Evolutionary conservation across 192 early-diverging fungal species (phyloP).

Genomic region (Backusella psychrophila): DNA sequence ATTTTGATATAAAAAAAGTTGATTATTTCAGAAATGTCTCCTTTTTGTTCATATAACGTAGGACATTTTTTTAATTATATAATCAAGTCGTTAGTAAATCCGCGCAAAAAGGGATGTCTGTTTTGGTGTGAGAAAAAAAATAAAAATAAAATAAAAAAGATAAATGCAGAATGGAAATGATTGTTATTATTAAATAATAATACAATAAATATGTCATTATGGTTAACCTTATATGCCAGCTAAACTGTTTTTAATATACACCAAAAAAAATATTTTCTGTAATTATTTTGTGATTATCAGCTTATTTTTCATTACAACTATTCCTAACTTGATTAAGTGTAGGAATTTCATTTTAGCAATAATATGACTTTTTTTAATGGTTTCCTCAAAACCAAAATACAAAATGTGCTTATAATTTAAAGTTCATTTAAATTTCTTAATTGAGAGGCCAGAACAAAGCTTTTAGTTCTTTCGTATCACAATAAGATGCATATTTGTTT

Average conservation of each 20-base stretch:
- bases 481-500: neutral
- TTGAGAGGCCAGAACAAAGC: neutral
- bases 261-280: neutral
- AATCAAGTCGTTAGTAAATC: no score
- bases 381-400: neutral
- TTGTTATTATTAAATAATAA: neutral
- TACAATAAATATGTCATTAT: neutral
- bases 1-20: no score
- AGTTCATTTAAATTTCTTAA: neutral
- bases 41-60: no score
- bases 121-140: no score
- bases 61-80: no score
- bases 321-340: neutral
- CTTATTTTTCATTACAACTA: neutral
- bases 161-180: no score
- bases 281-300: neutral
- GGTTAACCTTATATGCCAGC: neutral
- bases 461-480: neutral
- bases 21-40: no score
- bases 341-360: neutral
- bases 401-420: neutral
- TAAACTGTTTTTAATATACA: neutral
- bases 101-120: no score
- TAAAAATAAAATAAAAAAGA: no score
- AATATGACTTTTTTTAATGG: neutral